Percentiles rank a stretch among this genome's conserved stretches.
Evolutionary conservation across 2,329 filamentous ascomycete species (phyloP).

Genomic region (Cordyceps tenuipes): DNA sequence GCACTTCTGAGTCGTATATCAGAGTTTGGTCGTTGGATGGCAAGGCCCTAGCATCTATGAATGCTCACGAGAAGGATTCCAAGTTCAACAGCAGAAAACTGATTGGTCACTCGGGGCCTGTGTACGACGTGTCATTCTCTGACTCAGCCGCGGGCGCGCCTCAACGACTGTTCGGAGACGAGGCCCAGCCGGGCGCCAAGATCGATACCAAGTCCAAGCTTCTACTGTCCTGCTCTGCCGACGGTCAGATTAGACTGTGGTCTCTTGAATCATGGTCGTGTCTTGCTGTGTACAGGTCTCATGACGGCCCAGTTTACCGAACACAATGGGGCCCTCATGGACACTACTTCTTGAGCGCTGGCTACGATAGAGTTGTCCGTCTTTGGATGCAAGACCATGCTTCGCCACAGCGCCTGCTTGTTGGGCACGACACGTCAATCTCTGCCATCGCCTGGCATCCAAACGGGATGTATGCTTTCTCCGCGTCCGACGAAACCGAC

Average conservation of each 20-base stretch:
- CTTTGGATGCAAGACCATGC: slow-evolving; percentile 92
- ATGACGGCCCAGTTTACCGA: slow-evolving; percentile 83
- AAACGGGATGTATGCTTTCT: slow-evolving; percentile 89
- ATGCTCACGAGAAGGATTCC: slow-evolving; percentile 47
- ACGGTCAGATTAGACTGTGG: slow-evolving; percentile 87
- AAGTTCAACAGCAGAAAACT: slow-evolving; percentile 61
- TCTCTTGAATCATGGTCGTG: slow-evolving; percentile 88
- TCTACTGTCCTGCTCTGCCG: slow-evolving; percentile 78
- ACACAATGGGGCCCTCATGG: slow-evolving; percentile 86
- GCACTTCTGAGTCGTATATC: slow-evolving; percentile 91
- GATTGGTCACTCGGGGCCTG: slow-evolving; percentile 81
- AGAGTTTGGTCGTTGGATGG: slow-evolving; percentile 89
- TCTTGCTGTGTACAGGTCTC: slow-evolving; percentile 87
- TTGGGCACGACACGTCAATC: slow-evolving; percentile 89
- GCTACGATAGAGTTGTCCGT: slow-evolving; percentile 82
- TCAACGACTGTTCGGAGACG: slow-evolving; percentile 41
- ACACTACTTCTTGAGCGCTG: slow-evolving; percentile 85
- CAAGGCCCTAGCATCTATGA: slow-evolving; percentile 63
- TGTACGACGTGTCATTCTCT: slow-evolving; percentile 86
- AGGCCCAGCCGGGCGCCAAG: slow-evolving; percentile 31
- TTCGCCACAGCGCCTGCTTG: slow-evolving; percentile 76
- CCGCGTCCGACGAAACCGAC: slow-evolving; percentile 74
- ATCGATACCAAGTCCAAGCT: slow-evolving; percentile 58
- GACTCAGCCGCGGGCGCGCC: slow-evolving; percentile 52
- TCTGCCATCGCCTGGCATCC: slow-evolving; percentile 90